Conservation (phyloP, 805 yeast species). For the Lipomyces sp. region DNA sequence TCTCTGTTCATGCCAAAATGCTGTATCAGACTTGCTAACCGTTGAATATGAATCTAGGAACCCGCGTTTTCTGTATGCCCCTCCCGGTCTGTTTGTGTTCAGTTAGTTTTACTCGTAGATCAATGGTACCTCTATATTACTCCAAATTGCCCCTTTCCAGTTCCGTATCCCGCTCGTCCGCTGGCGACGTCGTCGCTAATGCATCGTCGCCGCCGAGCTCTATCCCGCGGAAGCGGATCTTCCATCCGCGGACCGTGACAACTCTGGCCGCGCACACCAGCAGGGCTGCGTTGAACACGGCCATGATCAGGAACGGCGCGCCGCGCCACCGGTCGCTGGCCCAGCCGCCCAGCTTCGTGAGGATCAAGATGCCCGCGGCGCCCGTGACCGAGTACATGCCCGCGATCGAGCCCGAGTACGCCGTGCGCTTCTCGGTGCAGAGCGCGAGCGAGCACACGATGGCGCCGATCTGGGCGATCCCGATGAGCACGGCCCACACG, state of each 20-base stretch:
- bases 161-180: too few species aligned
- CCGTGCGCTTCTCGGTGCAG: conserved; percentile 46
- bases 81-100: too few species aligned
- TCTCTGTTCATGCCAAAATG: background rate
- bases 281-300: conserved; percentile 40
- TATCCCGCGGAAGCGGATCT: too few species aligned
- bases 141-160: too few species aligned
- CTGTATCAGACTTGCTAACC: too few species aligned
- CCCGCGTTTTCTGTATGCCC: too few species aligned
- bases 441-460: conserved; percentile 64
- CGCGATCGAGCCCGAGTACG: conserved; percentile 59
- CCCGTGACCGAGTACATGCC: conserved; percentile 70
- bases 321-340: conserved; percentile 53
- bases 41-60: too few species aligned
- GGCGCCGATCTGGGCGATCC: conserved; percentile 60
- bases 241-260: conserved; percentile 8
- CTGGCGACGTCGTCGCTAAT: too few species aligned
- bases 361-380: conserved; percentile 60
- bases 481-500: conserved; percentile 48
- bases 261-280: conserved; percentile 20
- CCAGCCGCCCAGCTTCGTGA: conserved; percentile 60
- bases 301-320: conserved; percentile 58
- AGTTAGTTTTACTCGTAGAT: too few species aligned
- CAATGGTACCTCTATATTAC: too few species aligned
- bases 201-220: too few species aligned